A percentile compares a stretch with the other conserved stretches of the same genome.
These are phyloP conservation scores for Daldinia concentrica DNA, from an alignment of 495 filamentous ascomycete genomes.

Conservation along the genomic window DNA sequence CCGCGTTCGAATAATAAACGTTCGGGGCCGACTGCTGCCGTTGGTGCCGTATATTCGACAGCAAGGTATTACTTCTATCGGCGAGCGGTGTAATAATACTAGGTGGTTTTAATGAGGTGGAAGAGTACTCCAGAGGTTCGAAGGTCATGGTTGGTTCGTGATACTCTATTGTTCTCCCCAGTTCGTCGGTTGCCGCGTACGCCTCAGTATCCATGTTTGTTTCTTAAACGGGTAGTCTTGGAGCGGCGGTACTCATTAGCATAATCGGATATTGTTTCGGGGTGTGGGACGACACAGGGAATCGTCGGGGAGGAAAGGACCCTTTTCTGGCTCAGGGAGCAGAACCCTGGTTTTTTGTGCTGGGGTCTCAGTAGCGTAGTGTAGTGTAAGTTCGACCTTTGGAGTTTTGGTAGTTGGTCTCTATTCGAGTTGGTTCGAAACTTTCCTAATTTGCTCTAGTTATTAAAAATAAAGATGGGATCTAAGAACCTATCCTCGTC, in stretches of 20 bases:
- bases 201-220: slow-evolving; percentile 25
- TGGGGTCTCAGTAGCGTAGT: slow-evolving; percentile 12
- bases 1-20: slow-evolving; percentile 44
- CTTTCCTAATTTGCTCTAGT: background rate
- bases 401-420: background rate
- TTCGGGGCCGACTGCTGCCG: slow-evolving; percentile 56
- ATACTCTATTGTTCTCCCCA: slow-evolving; percentile 23
- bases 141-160: slow-evolving; percentile 31
- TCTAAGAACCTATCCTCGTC: slow-evolving; percentile 7
- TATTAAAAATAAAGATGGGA: slow-evolving; percentile 3
- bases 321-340: slow-evolving; percentile 16
- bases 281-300: slow-evolving; percentile 36
- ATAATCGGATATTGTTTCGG: slow-evolving; percentile 57
- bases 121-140: slow-evolving; percentile 26
- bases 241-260: slow-evolving; percentile 52
- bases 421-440: background rate
- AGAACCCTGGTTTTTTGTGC: slow-evolving; percentile 11
- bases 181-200: slow-evolving; percentile 12
- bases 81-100: slow-evolving; percentile 15
- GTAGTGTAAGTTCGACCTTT: background rate
- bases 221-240: slow-evolving; percentile 21
- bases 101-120: slow-evolving; percentile 24
- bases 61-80: slow-evolving; percentile 43
- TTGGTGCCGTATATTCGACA: slow-evolving; percentile 47
- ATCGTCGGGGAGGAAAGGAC: slow-evolving; percentile 5